A percentile compares a stretch with the other conserved stretches of the same genome.
Conservation (phyloP, 495 filamentous ascomycete species). For the Choiromyces venosus region DNA sequence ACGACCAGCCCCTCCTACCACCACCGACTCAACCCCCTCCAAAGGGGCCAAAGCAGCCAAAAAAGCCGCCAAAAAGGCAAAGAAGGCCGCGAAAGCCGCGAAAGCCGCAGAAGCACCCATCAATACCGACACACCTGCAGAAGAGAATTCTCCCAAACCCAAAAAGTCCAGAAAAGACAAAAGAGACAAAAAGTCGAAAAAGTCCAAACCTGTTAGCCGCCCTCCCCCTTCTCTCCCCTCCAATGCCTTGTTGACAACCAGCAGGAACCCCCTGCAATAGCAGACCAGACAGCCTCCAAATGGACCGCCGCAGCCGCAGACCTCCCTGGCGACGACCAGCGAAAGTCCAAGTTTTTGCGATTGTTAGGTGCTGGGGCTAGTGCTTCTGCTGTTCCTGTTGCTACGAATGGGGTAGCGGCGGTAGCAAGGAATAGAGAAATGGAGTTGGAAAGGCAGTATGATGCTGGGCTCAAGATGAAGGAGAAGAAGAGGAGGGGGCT, state of each 20-base stretch:
- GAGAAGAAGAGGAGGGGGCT: slow-evolving; percentile 53
- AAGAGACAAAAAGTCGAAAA: slow-evolving; percentile 18
- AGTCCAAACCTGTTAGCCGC: slow-evolving; percentile 11
- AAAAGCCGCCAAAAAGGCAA: slow-evolving; percentile 33
- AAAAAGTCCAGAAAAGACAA: slow-evolving; percentile 30
- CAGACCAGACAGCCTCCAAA: slow-evolving; percentile 5
- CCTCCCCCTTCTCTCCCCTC: background rate
- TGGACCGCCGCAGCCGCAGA: slow-evolving; percentile 9
- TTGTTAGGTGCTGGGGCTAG: slow-evolving; percentile 51
- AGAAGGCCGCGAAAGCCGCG: slow-evolving; percentile 41
- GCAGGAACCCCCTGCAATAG: slow-evolving; percentile 1
- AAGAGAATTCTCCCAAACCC: slow-evolving; percentile 16
- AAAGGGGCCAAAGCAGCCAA: slow-evolving; percentile 31
- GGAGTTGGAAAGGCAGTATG: slow-evolving; percentile 57
- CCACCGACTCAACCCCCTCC: slow-evolving; percentile 16
- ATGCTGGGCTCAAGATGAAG: slow-evolving; percentile 56
- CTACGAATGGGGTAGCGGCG: no score
- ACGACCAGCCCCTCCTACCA: background rate
- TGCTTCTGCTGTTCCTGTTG: slow-evolving; percentile 19
- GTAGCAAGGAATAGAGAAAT: slow-evolving; percentile 48
- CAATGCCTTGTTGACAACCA: background rate
- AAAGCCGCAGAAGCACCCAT: slow-evolving; percentile 28
- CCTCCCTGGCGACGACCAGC: slow-evolving; percentile 49
- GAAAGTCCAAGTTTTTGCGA: slow-evolving; percentile 55
- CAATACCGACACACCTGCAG: slow-evolving; percentile 7